These are phyloP conservation scores for Stephanodiscus minutulus DNA, from an alignment of 108 stramenopile genomes.

Conservation along the genomic window DNA sequence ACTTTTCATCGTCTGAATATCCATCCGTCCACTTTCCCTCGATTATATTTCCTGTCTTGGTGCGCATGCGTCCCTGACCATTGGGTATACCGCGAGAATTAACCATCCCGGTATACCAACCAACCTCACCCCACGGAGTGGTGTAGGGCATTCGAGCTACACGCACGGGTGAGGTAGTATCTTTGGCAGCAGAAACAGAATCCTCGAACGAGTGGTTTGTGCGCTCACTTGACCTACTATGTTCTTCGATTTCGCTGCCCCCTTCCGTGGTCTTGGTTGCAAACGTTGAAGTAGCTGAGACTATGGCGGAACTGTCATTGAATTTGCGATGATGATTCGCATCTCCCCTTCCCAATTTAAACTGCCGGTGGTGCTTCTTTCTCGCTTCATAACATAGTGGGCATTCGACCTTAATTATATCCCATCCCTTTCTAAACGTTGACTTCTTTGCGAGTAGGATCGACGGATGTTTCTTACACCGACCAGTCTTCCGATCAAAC, in stretches of 20 bases:
- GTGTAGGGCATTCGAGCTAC: slow-evolving; percentile 31
- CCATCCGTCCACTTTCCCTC: slow-evolving; percentile 24
- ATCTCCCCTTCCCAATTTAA: slow-evolving; percentile 1
- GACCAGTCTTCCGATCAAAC: neutral
- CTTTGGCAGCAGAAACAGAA: neutral
- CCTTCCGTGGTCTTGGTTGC: neutral
- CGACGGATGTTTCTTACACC: slow-evolving; percentile 25
- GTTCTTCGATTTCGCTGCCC: neutral
- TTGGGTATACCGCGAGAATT: slow-evolving; percentile 44
- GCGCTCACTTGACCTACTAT: neutral
- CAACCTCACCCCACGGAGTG: slow-evolving; percentile 56
- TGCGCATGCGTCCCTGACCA: slow-evolving; percentile 61
- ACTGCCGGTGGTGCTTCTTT: too few relatives aligned
- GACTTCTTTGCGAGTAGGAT: slow-evolving; percentile 25
- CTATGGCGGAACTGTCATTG: neutral
- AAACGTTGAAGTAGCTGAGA: neutral
- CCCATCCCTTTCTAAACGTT: slow-evolving; percentile 29
- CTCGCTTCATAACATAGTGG: slow-evolving; percentile 15
- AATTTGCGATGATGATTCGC: neutral
- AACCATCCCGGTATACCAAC: slow-evolving; percentile 57
- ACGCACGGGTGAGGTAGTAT: neutral
- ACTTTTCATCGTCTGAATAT: slow-evolving; percentile 12
- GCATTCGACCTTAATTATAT: slow-evolving; percentile 20
- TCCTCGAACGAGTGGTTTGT: neutral
- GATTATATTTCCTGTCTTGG: slow-evolving; percentile 24